Evolutionary conservation across 768 basidiomycete species (phyloP), one percentile per base, ranked within the genome.

Genomic region (Leccinum variicolor): DNA sequence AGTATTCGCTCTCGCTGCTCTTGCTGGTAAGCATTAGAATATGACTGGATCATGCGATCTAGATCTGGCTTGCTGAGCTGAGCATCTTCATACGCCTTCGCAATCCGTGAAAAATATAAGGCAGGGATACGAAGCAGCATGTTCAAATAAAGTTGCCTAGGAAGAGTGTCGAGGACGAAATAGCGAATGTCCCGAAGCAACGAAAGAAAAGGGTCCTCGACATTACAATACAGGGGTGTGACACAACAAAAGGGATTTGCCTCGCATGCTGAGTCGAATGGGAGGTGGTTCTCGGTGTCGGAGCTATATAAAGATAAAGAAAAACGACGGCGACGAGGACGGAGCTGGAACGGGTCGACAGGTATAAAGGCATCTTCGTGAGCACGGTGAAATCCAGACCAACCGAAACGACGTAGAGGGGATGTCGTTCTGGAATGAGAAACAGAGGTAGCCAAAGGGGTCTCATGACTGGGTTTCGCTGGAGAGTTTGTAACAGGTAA

Each of bases 91-190:
- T 90, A 91, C 26, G 92, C 81, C 50, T 83, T 79, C 3, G 87
- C 82, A 23, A 92, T 90, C 3, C 90, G 84, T 3, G 85, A 81
- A 70, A 91, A 92, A 66, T 92, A 92, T 64, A 91, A 76, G 0
- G 86, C 81, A 2, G 90, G 91, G n/a, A 92, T 79, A 15, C 84
- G 81, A 17, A 92, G 77, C 8, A 92, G 81, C 26, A 74, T 45
- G 48, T 74, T 69, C 46, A 81, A 69, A 62, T 82, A 83, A 0
- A 71, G 26, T 60, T 80, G 77, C 23, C 79, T 72, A 0, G 79
- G 75, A 15, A 81, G 41, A 2, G 73, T 75, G 43, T 77, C 77
- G n/a, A 67, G 33, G 21, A 66, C 25, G 49, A 75, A 69, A 61
- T 71, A 58, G 31, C 64, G 65, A 33, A 57, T 41, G 39, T 61